Conservation (phyloP, 805 yeast genomes). For the Wickerhamomyces kurtzmanii region DNA sequence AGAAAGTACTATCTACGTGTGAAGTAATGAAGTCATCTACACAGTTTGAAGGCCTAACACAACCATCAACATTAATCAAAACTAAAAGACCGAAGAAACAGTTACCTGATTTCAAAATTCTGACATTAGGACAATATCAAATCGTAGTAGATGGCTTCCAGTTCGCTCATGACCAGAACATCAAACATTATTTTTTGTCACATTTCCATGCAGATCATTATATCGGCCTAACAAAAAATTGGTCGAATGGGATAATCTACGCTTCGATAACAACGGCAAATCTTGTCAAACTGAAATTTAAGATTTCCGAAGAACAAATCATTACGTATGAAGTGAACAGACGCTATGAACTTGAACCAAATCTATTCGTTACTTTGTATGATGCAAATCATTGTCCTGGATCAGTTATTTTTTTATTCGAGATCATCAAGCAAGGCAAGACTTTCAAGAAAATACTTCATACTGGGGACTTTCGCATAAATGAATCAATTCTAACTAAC, state of each 20-base stretch:
- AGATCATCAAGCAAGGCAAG: conserved; percentile 12
- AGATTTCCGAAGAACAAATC: conserved; percentile 35
- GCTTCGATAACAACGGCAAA: conserved; percentile 64
- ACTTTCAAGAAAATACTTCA: conserved; percentile 41
- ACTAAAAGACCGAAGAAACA: conserved; percentile 19
- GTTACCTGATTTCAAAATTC: conserved; percentile 45
- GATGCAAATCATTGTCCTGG: conserved; percentile 99
- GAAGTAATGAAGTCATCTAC: conserved; percentile 4
- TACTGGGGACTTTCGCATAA: conserved; percentile 90
- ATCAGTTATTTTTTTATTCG: conserved; percentile 68
- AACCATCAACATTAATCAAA: conserved; percentile 6
- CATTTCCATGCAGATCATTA: conserved; percentile 96
- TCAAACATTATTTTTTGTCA: conserved; percentile 49
- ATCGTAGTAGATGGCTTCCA: conserved; percentile 63
- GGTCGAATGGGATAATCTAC: conserved; percentile 67
- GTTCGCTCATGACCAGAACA: conserved; percentile 32
- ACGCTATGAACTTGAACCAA: conserved; percentile 27
- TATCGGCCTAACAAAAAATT: conserved; percentile 69
- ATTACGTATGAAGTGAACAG: conserved; percentile 31
- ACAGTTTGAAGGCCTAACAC: conserved; percentile 3
- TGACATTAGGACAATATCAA: conserved; percentile 28
- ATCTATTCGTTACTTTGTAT: conserved; percentile 45
- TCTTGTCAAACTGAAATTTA: conserved; percentile 43
- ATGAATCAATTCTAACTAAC: conserved; percentile 25
- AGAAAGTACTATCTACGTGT: conserved; percentile 1